Base-by-base conservation (phyloP, 2,329 filamentous ascomycete species). In the Endoconidiophora laricicola region DNA sequence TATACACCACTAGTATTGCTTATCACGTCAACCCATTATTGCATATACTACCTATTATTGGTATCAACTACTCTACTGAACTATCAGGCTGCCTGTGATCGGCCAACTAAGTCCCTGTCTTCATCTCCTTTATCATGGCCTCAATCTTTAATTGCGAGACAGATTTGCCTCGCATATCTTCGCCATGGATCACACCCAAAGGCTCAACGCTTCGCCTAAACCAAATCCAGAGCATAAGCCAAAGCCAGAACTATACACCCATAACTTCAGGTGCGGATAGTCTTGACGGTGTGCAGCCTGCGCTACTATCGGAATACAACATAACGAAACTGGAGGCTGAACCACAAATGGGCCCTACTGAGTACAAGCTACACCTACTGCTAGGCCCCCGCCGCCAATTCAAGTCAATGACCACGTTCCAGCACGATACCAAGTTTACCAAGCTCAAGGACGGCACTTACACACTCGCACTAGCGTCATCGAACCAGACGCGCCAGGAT, bases 121-220 rank as follows among this genome's bases (percentile, higher is more conserved):
- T 10, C 6, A 9, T n/a, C 16, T 6, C 22, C 42, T 23, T 23
- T 55, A 40, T 7, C 49, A 93, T 91, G 85, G 90, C 91, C 52
- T 95, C 90, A 10, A 86, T 98, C 57, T 98, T 98, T 63, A 95
- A 90, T 0, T 98, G 85, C 62, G 86, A 95, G 55, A 80, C 86
- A 2, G 83, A 94, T 56, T 86, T 87, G 43, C 85, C 86, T 2
- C 73, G 85, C 62, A 86, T 96, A 36, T 82, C 84, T 12, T 96
- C 90, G 16, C 91, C 91, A 14, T 98, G 91, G 91, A 74, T 82
- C 47, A 77, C 71, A 9, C 73, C 79, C 0, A 67, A 70, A 38
- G 68, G 69, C 39, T 56, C 66, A n/a, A 44, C 40, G 16, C 46
- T 45, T 39, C 45, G 20, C 22, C 29, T 36, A 24, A 48, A 40